A percentile compares a stretch with the other conserved stretches of the same genome.
These are phyloP conservation scores for Inonotus obliquus DNA, from an alignment of 1,284 basidiomycete species.

Conservation along the genomic window DNA sequence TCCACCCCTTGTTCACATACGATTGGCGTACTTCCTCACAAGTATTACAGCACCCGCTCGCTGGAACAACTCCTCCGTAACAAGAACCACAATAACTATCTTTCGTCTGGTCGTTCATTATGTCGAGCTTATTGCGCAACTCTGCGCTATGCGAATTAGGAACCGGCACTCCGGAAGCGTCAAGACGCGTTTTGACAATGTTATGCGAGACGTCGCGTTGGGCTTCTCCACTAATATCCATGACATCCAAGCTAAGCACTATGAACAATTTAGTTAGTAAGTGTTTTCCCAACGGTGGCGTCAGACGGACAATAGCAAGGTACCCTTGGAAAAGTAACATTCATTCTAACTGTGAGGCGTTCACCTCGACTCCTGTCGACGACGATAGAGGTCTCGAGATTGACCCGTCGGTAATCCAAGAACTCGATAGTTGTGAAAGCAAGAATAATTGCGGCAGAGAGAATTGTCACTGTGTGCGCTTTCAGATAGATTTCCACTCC, in stretches of 20 bases:
- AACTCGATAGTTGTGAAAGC: conserved; percentile 92
- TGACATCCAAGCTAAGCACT: conserved; percentile 94
- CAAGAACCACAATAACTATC: conserved; percentile 91
- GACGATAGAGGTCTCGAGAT: conserved; percentile 83
- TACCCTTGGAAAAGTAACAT: conserved; percentile 94
- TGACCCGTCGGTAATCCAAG: conserved; percentile 88
- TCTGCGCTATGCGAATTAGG: conserved; percentile 54
- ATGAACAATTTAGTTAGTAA: neutral
- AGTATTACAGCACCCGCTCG: conserved; percentile 88
- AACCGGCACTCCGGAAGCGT: conserved; percentile 56
- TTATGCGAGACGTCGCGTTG: conserved; percentile 90
- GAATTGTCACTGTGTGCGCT: conserved; percentile 75
- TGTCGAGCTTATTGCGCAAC: conserved; percentile 82
- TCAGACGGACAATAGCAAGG: conserved; percentile 87
- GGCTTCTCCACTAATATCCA: conserved; percentile 97
- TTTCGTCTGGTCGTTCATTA: conserved; percentile 58
- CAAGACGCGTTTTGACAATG: conserved; percentile 80
- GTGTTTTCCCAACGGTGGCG: neutral
- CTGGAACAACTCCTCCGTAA: conserved; percentile 85
- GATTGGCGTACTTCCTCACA: conserved; percentile 94
- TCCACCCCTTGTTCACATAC: conserved; percentile 93
- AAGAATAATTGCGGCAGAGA: conserved; percentile 89
- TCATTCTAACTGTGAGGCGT: conserved; percentile 87
- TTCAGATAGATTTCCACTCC: neutral
- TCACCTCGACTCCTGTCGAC: conserved; percentile 95